Percentiles rank a stretch among this genome's conserved stretches.
Evolutionary conservation across 805 yeast species (phyloP).

Genomic region (Wickerhamiella azymoides): DNA sequence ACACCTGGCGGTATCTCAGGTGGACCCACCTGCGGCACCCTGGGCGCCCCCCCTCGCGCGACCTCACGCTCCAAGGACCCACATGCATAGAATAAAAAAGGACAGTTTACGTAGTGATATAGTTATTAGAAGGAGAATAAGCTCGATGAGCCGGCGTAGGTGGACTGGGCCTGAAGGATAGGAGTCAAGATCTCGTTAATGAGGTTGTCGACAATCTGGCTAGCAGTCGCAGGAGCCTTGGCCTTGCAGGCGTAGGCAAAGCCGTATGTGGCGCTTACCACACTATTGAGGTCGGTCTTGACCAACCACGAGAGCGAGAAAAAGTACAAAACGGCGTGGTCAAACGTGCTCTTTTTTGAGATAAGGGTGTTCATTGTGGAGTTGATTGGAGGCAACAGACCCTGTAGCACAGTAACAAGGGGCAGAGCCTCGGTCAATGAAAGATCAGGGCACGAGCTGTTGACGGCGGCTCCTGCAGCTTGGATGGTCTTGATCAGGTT

Average conservation of each 20-base stretch:
- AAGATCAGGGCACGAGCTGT: not conserved
- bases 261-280: not conserved
- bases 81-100: no score
- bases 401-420: not conserved
- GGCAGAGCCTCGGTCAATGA: conserved; percentile 2
- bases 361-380: conserved; percentile 3
- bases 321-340: conserved; percentile 15
- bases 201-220: not conserved
- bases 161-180: not conserved
- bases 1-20: no score
- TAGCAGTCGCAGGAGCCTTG: not conserved
- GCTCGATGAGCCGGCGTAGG: not conserved
- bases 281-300: conserved; percentile 35
- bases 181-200: not conserved
- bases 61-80: no score
- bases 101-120: no score
- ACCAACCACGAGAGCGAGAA: conserved; percentile 7
- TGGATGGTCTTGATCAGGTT: not conserved
- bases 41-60: no score
- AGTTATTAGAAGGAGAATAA: not conserved
- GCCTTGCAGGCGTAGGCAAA: conserved; percentile 1
- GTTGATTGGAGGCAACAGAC: conserved; percentile 1
- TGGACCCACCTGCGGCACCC: no score
- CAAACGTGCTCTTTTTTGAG: conserved; percentile 16
- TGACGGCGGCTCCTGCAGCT: conserved; percentile 1